Conservation (phyloP, 73 alveolate genomes). For the Uronychia setigera region DNA sequence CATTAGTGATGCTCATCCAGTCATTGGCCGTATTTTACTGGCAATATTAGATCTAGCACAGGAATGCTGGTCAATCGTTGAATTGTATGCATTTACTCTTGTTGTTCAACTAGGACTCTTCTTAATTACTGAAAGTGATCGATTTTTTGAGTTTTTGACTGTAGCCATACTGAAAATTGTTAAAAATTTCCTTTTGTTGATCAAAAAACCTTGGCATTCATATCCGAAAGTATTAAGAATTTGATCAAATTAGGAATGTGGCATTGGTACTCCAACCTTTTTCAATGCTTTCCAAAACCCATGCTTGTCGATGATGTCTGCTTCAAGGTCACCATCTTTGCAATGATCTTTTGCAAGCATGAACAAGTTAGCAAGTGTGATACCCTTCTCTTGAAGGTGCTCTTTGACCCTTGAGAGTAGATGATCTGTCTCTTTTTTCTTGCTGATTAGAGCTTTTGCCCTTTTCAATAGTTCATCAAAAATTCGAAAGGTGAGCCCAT, state of each 20-base stretch:
- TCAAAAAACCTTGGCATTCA: not conserved
- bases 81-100: no score
- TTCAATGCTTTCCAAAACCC: not conserved
- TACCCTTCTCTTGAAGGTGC: not conserved
- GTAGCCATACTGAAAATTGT: not conserved
- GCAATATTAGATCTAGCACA: no score
- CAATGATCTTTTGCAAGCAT: not conserved
- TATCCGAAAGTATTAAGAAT: not conserved
- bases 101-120: not conserved
- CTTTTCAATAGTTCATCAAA: not conserved
- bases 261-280: not conserved
- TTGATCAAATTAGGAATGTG: not conserved
- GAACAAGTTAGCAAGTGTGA: not conserved
- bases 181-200: not conserved
- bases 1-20: no score
- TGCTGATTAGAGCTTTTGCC: not conserved
- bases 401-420: not conserved
- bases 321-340: not conserved
- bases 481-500: not conserved
- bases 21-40: no score
- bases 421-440: not conserved
- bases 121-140: not conserved
- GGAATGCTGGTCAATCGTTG: not conserved
- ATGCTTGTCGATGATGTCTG: not conserved
- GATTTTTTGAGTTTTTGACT: not conserved